Base-by-base conservation (phyloP, 73 alveolate species). In the Durusdinium trenchii region DNA sequence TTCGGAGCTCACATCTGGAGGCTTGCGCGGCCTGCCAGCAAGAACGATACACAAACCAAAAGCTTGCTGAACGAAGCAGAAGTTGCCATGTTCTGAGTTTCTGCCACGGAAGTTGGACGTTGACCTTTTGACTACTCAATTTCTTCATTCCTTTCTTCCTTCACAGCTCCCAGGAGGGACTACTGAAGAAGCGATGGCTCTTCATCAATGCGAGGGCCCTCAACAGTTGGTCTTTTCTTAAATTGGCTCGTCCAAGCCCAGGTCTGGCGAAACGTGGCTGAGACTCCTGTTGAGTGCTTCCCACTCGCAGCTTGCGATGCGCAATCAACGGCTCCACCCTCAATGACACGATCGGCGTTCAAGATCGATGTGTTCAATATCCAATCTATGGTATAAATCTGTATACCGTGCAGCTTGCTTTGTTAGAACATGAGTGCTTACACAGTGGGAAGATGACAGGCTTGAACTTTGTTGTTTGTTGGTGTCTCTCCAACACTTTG, bases 251-350 rank as follows among this genome's bases (percentile, higher is more conserved):
- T 60, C 30, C n/a, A 60, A 32, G 30, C 73, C 64, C 83, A 87
- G 95, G 95, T 90, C 64, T 90, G 96, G 96, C 69, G 96, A 30
- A 90, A 90, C 54, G 79, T 90, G 3, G 71, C 96, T 9, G 96
- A 90, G 35, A 46, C 73, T 3, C 96, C 96, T 7, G 96, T 90
- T 50, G 87, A 90, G 54, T 40, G 96, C 51, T 64, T 64, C 57
- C 96, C 96, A 3, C 57, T 90, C 71, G 96, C 96, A 7, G 96
- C 96, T 42, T 90, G 96, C 42, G 96, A 90, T 50, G 96, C 96
- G 32, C 45, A 87, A 50, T 62, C 85, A 20, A 16, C 48, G 67
- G 95, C 85, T 2, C 16, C 38, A 61, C 16, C 83, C 95, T n/a
- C 9, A 48, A 54, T n/a, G n/a, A n/a, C n/a, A n/a, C n/a, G n/a